Percentiles rank a stretch among this genome's conserved stretches.
phyloP scores from a whole-genome alignment of 495 filamentous ascomycete species.

The Aspergillus haitiensis region DNA sequence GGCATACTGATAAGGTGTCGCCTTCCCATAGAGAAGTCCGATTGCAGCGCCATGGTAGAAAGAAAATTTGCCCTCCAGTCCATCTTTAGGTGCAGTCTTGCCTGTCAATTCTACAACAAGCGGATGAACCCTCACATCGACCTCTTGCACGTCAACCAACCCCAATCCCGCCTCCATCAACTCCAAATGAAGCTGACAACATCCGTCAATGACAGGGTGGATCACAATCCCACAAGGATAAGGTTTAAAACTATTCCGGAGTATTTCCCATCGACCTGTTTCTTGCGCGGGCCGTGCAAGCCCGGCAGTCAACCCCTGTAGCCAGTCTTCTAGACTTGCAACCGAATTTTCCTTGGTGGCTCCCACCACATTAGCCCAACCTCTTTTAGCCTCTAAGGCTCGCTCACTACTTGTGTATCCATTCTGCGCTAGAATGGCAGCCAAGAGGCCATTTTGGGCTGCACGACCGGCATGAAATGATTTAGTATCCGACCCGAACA shows the following conservation, averaged over 20 bases:
- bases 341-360: slow-evolving; percentile 25
- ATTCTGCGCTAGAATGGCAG: slow-evolving; percentile 48
- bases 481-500: slow-evolving; percentile 58
- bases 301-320: slow-evolving; percentile 16
- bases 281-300: slow-evolving; percentile 8
- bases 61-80: slow-evolving; percentile 55
- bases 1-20: slow-evolving; percentile 50
- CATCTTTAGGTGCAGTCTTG: slow-evolving; percentile 49
- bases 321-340: slow-evolving; percentile 31
- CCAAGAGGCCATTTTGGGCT: slow-evolving; percentile 51
- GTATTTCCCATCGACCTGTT: slow-evolving; percentile 47
- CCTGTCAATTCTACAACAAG: slow-evolving; percentile 55
- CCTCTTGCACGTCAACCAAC: slow-evolving; percentile 17
- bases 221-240: slow-evolving; percentile 59
- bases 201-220: slow-evolving; percentile 55
- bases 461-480: slow-evolving; percentile 55
- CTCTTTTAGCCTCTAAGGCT: slow-evolving; percentile 53
- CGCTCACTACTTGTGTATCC: slow-evolving; percentile 49
- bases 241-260: slow-evolving; percentile 55
- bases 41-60: slow-evolving; percentile 53
- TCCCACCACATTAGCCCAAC: slow-evolving; percentile 43
- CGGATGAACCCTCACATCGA: slow-evolving; percentile 48
- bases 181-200: slow-evolving; percentile 45
- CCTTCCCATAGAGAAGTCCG: slow-evolving; percentile 51
- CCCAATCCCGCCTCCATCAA: slow-evolving; percentile 25